These are phyloP conservation scores for Fusarium liriodendri DNA, from an alignment of 2,329 filamentous ascomycete genomes.

Conservation along the genomic window DNA sequence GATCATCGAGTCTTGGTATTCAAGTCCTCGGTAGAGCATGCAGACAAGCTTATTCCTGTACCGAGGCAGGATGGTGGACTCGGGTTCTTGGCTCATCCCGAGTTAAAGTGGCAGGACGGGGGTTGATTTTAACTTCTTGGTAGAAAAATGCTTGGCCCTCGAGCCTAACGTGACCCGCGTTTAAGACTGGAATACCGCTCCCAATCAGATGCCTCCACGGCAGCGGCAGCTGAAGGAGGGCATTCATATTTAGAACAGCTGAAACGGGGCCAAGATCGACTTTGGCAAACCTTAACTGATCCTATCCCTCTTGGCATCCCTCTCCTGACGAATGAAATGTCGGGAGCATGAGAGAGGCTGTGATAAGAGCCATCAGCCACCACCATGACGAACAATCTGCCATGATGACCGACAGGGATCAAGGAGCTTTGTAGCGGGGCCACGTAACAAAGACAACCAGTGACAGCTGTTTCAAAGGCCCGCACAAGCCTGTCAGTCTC, in stretches of 20 bases:
- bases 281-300: constrained; percentile 5
- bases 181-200: not conserved
- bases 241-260: constrained; percentile 22
- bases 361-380: constrained; percentile 32
- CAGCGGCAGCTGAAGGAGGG: not conserved
- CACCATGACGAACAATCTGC: constrained; percentile 26
- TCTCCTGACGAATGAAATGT: not conserved
- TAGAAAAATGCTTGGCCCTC: constrained; percentile 9
- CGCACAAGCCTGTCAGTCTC: constrained; percentile 8
- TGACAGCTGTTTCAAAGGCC: not conserved
- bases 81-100: not conserved
- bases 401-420: not conserved
- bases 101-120: not conserved
- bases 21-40: not conserved
- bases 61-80: not conserved
- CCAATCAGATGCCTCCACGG: constrained; percentile 18
- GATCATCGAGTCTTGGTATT: not conserved
- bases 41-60: not conserved
- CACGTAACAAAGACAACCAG: not conserved
- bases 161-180: constrained; percentile 10
- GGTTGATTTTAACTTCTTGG: not conserved
- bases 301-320: constrained; percentile 18
- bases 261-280: not conserved
- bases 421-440: not conserved
- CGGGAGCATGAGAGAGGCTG: constrained; percentile 8